Conservation (phyloP, 116 monocot species). For the Thalassia testudinum region DNA sequence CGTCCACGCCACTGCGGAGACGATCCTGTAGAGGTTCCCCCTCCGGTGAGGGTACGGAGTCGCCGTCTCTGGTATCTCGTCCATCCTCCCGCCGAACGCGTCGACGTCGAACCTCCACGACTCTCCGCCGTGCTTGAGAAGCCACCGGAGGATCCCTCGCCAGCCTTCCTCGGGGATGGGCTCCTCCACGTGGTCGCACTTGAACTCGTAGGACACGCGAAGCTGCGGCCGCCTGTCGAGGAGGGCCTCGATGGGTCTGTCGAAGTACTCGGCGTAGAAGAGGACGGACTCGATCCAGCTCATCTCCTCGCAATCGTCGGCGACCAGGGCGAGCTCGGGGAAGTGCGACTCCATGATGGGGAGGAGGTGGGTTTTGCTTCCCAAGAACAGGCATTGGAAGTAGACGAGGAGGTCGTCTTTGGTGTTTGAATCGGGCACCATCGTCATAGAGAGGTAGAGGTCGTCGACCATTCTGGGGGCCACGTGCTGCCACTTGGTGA, state of each 20-base stretch:
- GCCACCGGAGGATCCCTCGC: slow-evolving; percentile 11
- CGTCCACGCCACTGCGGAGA: background rate
- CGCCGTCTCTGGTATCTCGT: slow-evolving; percentile 7
- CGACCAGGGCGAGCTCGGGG: background rate
- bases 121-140: slow-evolving; percentile 3
- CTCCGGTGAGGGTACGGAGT: slow-evolving; percentile 16
- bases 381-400: background rate
- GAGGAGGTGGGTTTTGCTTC: background rate
- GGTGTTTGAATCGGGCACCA: background rate
- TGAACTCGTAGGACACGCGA: slow-evolving; percentile 22
- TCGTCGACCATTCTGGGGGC: background rate
- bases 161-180: slow-evolving; percentile 18
- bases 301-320: background rate
- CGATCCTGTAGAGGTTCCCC: slow-evolving; percentile 6
- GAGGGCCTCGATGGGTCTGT: background rate
- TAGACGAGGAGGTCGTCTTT: background rate
- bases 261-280: background rate
- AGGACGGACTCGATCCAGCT: background rate
- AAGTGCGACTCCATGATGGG: background rate
- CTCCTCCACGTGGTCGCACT: slow-evolving; percentile 27
- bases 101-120: slow-evolving; percentile 9
- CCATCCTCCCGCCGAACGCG: slow-evolving; percentile 25
- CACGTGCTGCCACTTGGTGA: slow-evolving; percentile 13
- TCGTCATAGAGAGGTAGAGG: background rate
- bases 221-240: slow-evolving; percentile 2